phyloP scores from a whole-genome alignment of 345 rosid species.

The Stellera chamaejasme region DNA sequence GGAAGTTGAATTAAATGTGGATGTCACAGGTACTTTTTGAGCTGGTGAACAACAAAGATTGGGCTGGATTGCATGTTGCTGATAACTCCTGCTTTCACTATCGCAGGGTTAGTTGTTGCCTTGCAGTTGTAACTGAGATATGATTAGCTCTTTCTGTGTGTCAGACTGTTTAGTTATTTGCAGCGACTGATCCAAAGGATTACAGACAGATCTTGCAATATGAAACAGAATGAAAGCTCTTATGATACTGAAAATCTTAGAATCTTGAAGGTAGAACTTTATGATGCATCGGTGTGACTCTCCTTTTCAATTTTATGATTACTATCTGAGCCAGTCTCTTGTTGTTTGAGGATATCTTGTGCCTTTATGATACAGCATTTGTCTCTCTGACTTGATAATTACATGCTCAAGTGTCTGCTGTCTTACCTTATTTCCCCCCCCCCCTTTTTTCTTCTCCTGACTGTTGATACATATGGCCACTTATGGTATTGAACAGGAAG shows the following conservation, averaged over 20 bases:
- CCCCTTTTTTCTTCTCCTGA: not conserved
- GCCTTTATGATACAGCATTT: not conserved
- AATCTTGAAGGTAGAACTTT: conserved; percentile 44
- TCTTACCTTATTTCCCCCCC: too few species aligned
- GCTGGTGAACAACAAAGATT: conserved; percentile 52
- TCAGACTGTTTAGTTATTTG: conserved; percentile 16
- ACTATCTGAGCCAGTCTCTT: too few species aligned
- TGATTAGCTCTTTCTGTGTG: not conserved
- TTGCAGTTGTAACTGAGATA: not conserved
- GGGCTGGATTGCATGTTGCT: conserved; percentile 81
- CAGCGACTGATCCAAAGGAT: conserved; percentile 64
- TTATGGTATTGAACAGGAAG: conserved; percentile 51
- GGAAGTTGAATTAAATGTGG: not conserved
- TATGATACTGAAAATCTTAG: conserved; percentile 21
- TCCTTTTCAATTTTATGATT: too few species aligned
- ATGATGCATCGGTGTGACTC: not conserved
- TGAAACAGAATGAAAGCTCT: conserved; percentile 17
- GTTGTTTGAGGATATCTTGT: too few species aligned
- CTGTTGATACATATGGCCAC: conserved; percentile 5
- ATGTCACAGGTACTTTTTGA: conserved; percentile 57
- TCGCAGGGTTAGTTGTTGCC: conserved; percentile 50
- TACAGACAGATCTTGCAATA: conserved; percentile 19
- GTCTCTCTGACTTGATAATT: not conserved
- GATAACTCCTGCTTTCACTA: conserved; percentile 93
- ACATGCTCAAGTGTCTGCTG: too few species aligned